Conservation (phyloP, 1,284 basidiomycete species). For the Cryptococcus sp. region DNA sequence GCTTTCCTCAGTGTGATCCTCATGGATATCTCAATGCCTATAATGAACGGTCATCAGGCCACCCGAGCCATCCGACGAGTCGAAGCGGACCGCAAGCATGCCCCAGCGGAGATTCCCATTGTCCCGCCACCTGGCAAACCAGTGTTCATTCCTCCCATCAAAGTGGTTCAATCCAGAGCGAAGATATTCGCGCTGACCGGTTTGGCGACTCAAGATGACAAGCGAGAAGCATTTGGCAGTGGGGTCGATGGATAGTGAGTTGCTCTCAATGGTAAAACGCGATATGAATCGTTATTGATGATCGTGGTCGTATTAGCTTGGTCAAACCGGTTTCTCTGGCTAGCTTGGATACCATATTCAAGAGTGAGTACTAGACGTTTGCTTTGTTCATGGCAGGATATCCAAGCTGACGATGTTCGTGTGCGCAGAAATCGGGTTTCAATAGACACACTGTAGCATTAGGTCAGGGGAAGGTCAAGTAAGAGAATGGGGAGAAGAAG, state of each 20-base stretch:
- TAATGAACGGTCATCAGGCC: constrained; percentile 84
- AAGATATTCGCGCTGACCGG: constrained; percentile 90
- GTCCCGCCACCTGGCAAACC: constrained; percentile 23
- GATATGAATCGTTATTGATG: background rate
- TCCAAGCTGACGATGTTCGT: background rate
- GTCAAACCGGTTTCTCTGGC: constrained; percentile 91
- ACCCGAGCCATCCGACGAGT: constrained; percentile 78
- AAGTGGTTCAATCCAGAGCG: constrained; percentile 30
- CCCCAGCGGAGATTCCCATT: constrained; percentile 24
- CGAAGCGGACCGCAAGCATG: constrained; percentile 61
- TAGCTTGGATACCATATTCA: constrained; percentile 81
- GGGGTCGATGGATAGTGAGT: constrained; percentile 93
- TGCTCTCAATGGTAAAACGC: background rate
- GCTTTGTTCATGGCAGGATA: background rate
- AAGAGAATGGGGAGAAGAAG: too few relatives aligned
- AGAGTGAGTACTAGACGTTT: constrained; percentile 49
- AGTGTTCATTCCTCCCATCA: constrained; percentile 28
- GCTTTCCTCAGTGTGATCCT: constrained; percentile 71
- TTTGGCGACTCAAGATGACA: constrained; percentile 88
- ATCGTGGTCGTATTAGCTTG: constrained; percentile 58
- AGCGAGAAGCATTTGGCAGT: constrained; percentile 83
- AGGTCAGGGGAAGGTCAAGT: too few relatives aligned
- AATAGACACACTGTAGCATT: background rate
- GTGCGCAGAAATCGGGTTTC: constrained; percentile 25
- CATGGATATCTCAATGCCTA: constrained; percentile 89